Conservation (phyloP, 306 rosid genomes). For the Gleditsia sinensis region DNA sequence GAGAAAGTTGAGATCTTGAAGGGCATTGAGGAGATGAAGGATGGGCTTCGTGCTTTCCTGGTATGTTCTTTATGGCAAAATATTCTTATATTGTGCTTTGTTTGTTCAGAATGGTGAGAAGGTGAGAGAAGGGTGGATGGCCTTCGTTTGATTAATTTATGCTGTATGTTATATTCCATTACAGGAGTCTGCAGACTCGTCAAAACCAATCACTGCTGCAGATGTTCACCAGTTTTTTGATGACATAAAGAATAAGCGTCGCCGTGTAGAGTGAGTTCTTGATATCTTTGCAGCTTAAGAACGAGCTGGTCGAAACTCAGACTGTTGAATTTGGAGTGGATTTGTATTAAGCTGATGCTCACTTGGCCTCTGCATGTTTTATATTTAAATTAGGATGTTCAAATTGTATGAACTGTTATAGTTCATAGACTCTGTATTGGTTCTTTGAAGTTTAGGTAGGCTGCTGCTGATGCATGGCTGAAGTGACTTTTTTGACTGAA, state of each 20-base stretch:
- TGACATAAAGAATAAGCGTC: conserved; percentile 87
- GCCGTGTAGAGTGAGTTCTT: conserved; percentile 62
- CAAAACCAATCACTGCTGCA: conserved; percentile 84
- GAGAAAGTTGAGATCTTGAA: conserved; percentile 90
- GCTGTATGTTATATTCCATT: conserved; percentile 21
- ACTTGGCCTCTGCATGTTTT: conserved; percentile 30
- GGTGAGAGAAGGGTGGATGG: background rate
- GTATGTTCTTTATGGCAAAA: conserved; percentile 42
- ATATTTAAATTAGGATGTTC: conserved; percentile 33
- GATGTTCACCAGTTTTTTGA: conserved; percentile 90
- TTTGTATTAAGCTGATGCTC: conserved; percentile 32
- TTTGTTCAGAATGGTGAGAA: conserved; percentile 1
- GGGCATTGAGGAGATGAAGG: conserved; percentile 95
- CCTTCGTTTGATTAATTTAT: conserved; percentile 15
- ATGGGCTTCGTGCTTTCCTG: conserved; percentile 84
- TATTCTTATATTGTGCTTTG: conserved; percentile 2
- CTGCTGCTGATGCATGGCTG: background rate
- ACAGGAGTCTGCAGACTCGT: conserved; percentile 86
- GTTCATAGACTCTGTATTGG: conserved; percentile 15
- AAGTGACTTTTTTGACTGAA: background rate
- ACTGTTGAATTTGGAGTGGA: conserved; percentile 29
- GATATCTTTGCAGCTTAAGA: conserved; percentile 30
- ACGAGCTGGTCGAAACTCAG: conserved; percentile 29
- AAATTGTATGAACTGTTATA: conserved; percentile 19
- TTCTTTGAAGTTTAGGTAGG: conserved; percentile 10